A percentile compares a stretch with the other conserved stretches of the same genome.
Evolutionary conservation across 2,329 filamentous ascomycete genomes (phyloP).

Genomic region (Fusarium annulatum): DNA sequence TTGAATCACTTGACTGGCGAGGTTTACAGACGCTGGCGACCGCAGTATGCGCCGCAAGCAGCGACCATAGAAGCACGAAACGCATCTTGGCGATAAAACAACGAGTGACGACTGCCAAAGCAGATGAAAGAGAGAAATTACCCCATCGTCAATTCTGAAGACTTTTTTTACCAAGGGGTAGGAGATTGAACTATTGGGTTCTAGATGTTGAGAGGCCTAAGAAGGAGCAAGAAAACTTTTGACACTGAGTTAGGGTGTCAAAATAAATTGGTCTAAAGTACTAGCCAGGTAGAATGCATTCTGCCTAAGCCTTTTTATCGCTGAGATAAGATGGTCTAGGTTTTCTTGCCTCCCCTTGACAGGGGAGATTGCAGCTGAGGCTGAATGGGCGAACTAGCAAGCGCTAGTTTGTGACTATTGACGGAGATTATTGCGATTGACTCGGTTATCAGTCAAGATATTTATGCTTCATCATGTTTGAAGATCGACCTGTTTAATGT

Average conservation of each 20-base stretch:
- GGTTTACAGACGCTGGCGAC: neutral
- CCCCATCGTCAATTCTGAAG: neutral
- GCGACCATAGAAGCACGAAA: neutral
- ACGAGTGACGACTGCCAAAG: neutral
- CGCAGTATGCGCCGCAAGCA: neutral
- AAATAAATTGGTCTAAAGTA: neutral
- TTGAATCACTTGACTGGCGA: neutral
- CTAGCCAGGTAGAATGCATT: too few species aligned
- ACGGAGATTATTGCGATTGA: neutral
- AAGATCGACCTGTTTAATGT: neutral
- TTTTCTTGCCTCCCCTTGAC: neutral
- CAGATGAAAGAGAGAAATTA: fast-evolving
- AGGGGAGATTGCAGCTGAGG: neutral
- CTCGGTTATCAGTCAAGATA: neutral
- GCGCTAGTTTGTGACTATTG: neutral
- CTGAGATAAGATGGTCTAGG: fast-evolving
- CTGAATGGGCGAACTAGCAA: neutral
- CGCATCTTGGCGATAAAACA: neutral
- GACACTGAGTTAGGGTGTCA: fast-evolving
- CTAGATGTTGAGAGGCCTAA: neutral
- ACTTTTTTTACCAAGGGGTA: neutral
- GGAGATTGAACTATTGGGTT: neutral
- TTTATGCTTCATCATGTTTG: neutral
- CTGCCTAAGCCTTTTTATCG: fast-evolving
- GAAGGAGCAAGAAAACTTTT: fast-evolving